phyloP scores from a whole-genome alignment of 805 yeast species.

The Candida pini region DNA sequence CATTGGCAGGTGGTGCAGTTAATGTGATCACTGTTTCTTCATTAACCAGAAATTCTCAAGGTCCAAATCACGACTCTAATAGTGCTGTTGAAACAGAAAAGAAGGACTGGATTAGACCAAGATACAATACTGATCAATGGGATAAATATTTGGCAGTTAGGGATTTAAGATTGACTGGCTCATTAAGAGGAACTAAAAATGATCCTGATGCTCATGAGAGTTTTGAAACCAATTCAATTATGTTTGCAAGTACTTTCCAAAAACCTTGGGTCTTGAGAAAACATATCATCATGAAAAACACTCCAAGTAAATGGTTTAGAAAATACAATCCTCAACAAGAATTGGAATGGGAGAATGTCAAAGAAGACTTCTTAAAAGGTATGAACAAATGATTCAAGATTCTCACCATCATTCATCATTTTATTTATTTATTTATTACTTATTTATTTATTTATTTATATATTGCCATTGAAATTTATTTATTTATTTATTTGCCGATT shows the following conservation, averaged over 20 bases:
- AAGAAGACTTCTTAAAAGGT: conserved; percentile 31
- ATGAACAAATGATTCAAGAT: conserved; percentile 24
- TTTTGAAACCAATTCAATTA: conserved; percentile 63
- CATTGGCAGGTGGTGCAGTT: conserved; percentile 50
- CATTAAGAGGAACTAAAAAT: conserved; percentile 60
- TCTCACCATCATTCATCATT: too few relatives aligned
- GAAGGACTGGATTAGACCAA: conserved; percentile 48
- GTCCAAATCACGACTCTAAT: conserved; percentile 29
- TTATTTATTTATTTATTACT: too few relatives aligned
- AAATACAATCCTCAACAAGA: conserved; percentile 30
- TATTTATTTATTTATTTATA: conserved; percentile 4
- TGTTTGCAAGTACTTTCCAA: conserved; percentile 26
- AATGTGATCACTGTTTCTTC: conserved; percentile 27
- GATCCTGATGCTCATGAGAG: conserved; percentile 68
- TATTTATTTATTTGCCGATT: conserved; percentile 6
- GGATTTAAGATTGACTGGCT: conserved; percentile 73
- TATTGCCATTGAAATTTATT: too few relatives aligned
- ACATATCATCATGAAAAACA: conserved; percentile 34
- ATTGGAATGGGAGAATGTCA: conserved; percentile 27
- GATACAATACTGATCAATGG: conserved; percentile 49
- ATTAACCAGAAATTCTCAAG: conserved; percentile 29
- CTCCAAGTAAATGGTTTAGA: conserved; percentile 32
- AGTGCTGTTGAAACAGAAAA: conserved; percentile 36
- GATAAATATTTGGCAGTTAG: conserved; percentile 58
- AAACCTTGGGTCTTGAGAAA: conserved; percentile 35